phyloP scores from a whole-genome alignment of 1,139 yeast genomes.

The Debaryomycetaceae sp. region DNA sequence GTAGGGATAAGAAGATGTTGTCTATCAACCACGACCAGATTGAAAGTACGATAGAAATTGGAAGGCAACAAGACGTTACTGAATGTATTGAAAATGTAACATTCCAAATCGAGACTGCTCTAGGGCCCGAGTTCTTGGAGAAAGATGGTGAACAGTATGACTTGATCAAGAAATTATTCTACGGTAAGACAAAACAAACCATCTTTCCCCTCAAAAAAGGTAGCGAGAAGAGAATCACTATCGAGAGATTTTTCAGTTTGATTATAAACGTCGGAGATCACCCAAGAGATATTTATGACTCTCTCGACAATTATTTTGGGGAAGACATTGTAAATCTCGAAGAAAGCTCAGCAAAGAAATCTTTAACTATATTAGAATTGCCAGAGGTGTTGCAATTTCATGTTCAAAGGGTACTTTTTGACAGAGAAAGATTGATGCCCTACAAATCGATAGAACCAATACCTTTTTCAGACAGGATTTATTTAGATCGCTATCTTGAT shows the following conservation, averaged over 20 bases:
- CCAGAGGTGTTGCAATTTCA: slow-evolving; percentile 89
- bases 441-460: slow-evolving; percentile 81
- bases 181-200: slow-evolving; percentile 57
- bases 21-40: slow-evolving; percentile 60
- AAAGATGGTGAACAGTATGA: slow-evolving; percentile 83
- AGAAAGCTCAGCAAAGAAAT: slow-evolving; percentile 69
- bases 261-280: slow-evolving; percentile 84
- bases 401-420: slow-evolving; percentile 90
- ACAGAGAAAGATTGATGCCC: slow-evolving; percentile 66
- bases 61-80: slow-evolving; percentile 95
- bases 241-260: slow-evolving; percentile 75
- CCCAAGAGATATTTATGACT: slow-evolving; percentile 85
- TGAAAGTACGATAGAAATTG: slow-evolving; percentile 72
- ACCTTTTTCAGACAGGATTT: slow-evolving; percentile 72
- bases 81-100: slow-evolving; percentile 94
- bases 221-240: slow-evolving; percentile 63
- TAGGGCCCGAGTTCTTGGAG: slow-evolving; percentile 61
- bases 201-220: slow-evolving; percentile 30
- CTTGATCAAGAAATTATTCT: slow-evolving; percentile 71
- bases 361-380: slow-evolving; percentile 63
- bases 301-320: slow-evolving; percentile 79
- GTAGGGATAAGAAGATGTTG: slow-evolving; percentile 16
- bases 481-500: slow-evolving; percentile 84
- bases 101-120: slow-evolving; percentile 90
- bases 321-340: slow-evolving; percentile 71